Base-by-base conservation (phyloP, 176 grass and related monocot species). In the Thalia dealbata region DNA sequence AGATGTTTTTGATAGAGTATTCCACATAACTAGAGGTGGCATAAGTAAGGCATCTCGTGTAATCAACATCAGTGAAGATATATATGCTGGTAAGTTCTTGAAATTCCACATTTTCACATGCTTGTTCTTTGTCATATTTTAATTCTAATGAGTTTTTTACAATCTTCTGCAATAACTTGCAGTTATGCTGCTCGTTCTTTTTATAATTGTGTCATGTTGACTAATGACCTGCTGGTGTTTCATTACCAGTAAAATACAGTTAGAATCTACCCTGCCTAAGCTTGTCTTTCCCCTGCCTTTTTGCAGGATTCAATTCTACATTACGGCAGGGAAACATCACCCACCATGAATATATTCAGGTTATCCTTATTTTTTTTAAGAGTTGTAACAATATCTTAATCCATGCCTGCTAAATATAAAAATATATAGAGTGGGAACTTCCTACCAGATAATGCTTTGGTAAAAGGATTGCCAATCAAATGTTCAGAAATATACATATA, bases 271-370 rank as follows among this genome's bases (percentile, higher is more conserved):
- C 18, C 24, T 61, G 30, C 50, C 14, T 74, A 73, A 44, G 67
- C 76, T 62, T 66, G 73, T 6, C 3, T 75, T 48, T 48, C 11
- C 45, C 11, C 45, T n/a, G n/a, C 45, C 6, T 8, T 75, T 82
- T 63, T 84, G 69, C 83, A 96, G 93, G 93, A 75, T 96, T 96
- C 81, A 96, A 96, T 92, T 96, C 93, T 13, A 96, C 93, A 74
- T 80, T 96, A 43, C 87, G 93, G 30, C 93, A 96, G 63, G 93
- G 93, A 8, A 96, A 92, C 61, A 88, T 96, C 80, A 96, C 93
- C 48, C 93, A 96, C 67, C 93, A 96, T 86, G 93, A 96, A 87
- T 96, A 96, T 84, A 90, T 96, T 29, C 93, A 96, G 93, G 93
- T 96, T 82, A 28, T 60, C 12, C 29, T 48, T 48, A 3, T 59